Percentiles rank a stretch among this genome's conserved stretches.
These are phyloP conservation scores for Symbiodinium pilosum DNA, from an alignment of 73 alveolate genomes.

Conservation along the genomic window DNA sequence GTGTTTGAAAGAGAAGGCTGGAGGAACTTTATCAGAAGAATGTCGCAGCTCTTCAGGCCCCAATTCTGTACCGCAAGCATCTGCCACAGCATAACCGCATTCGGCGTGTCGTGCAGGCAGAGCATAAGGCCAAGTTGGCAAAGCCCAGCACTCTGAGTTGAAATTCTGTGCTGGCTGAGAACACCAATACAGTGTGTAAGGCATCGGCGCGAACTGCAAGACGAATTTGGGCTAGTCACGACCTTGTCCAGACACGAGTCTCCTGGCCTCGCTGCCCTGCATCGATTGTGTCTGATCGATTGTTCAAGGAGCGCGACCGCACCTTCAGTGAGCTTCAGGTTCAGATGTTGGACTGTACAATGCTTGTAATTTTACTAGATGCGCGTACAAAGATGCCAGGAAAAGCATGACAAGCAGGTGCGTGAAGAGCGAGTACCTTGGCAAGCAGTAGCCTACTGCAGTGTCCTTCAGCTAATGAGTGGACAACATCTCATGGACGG, in stretches of 20 bases:
- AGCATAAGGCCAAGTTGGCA: constrained; percentile 66
- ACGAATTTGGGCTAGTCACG: constrained; percentile 29
- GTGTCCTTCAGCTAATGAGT: no score
- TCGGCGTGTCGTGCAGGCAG: constrained; percentile 13
- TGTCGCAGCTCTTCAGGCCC: constrained; percentile 39
- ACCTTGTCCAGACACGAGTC: neutral
- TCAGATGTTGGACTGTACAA: neutral
- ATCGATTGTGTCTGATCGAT: neutral
- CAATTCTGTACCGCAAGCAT: neutral
- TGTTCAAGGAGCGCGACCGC: constrained; percentile 39
- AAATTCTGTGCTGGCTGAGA: neutral
- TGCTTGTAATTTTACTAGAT: neutral
- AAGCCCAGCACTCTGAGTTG: neutral
- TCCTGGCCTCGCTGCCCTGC: neutral
- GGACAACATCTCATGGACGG: neutral
- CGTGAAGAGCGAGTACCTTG: constrained; percentile 29
- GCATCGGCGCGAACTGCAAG: constrained; percentile 75
- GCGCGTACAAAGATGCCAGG: no score
- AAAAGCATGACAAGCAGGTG: constrained; percentile 71
- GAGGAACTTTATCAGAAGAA: constrained; percentile 51
- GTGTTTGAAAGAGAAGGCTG: no score
- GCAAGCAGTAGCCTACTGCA: neutral
- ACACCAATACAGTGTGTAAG: neutral
- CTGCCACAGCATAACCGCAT: neutral
- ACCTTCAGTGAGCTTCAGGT: constrained; percentile 80